Evolutionary conservation across 352 stramenopile genomes (phyloP).

Genomic region (Phytophthora cactorum): DNA sequence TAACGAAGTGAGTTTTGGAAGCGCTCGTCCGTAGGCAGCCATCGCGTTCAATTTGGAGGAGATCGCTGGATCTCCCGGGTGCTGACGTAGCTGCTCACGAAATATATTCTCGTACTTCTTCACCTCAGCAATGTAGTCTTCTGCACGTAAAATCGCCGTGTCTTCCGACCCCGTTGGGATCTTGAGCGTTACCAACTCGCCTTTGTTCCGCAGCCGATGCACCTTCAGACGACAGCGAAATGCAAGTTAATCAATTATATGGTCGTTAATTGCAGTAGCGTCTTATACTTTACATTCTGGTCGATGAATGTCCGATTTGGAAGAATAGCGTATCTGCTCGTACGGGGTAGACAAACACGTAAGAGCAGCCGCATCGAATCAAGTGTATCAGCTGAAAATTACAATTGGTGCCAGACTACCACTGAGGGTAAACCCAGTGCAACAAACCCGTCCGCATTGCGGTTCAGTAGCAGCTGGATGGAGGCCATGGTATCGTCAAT

Average conservation of each 20-base stretch:
- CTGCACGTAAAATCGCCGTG: conserved; percentile 36
- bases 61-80: conserved; percentile 24
- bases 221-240: conserved; percentile 36
- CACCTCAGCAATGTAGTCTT: conserved; percentile 45
- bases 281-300: conserved; percentile 49
- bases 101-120: conserved; percentile 43
- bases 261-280: background rate
- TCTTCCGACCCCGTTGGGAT: conserved; percentile 53
- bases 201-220: conserved; percentile 45
- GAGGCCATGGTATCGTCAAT: conserved; percentile 62
- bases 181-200: conserved; percentile 56
- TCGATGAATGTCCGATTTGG: conserved; percentile 70
- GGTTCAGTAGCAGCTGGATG: conserved; percentile 57
- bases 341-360: background rate
- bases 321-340: conserved; percentile 58
- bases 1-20: conserved; percentile 40
- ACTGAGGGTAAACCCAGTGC: conserved; percentile 44
- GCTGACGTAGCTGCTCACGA: conserved; percentile 32
- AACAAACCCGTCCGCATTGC: conserved; percentile 46
- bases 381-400: conserved; percentile 12
- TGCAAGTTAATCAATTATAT: conserved; percentile 4
- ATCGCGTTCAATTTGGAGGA: conserved; percentile 49
- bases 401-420: conserved; percentile 68
- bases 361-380: background rate
- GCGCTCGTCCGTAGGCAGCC: conserved; percentile 34